These are phyloP conservation scores for Mytilinidion resinicola DNA, from an alignment of 495 filamentous ascomycete species.

Conservation along the genomic window DNA sequence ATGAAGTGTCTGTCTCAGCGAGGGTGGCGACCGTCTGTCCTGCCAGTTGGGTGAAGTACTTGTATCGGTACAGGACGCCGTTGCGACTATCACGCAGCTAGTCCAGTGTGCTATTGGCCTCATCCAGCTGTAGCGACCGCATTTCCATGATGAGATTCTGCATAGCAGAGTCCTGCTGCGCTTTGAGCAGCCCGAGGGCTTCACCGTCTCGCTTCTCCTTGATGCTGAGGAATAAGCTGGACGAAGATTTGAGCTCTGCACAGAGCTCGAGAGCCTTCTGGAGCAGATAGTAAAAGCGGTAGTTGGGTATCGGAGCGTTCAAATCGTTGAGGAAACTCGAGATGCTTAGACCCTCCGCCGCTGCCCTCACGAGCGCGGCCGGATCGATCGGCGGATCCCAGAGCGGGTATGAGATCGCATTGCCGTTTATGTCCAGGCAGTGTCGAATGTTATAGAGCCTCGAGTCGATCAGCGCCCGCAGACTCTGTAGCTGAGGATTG, in stretches of 20 bases:
- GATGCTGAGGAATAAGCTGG: neutral
- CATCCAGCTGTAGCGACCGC: neutral
- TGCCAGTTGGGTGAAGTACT: neutral
- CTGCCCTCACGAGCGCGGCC: neutral
- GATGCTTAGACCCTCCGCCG: neutral
- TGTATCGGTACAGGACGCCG: neutral
- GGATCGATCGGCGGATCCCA: conserved; percentile 11
- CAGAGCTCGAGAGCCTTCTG: conserved; percentile 33
- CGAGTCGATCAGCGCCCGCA: conserved; percentile 4
- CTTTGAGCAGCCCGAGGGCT: neutral
- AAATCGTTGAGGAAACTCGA: conserved; percentile 21
- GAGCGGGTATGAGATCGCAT: neutral
- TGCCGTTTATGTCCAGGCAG: conserved; percentile 7
- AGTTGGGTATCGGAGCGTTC: conserved; percentile 33
- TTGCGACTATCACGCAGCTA: neutral
- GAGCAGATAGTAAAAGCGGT: conserved; percentile 33
- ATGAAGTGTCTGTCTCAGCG: too few relatives aligned
- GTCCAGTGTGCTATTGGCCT: neutral
- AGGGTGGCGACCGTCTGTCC: neutral
- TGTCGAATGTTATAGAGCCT: conserved; percentile 9
- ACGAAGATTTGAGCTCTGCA: conserved; percentile 27
- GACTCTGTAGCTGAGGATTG: neutral
- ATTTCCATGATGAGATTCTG: neutral
- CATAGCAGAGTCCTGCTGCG: neutral
- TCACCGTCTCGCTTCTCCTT: conserved; percentile 8